Base-by-base conservation (phyloP, 139 green algal genomes). In the Chlorella sp. region DNA sequence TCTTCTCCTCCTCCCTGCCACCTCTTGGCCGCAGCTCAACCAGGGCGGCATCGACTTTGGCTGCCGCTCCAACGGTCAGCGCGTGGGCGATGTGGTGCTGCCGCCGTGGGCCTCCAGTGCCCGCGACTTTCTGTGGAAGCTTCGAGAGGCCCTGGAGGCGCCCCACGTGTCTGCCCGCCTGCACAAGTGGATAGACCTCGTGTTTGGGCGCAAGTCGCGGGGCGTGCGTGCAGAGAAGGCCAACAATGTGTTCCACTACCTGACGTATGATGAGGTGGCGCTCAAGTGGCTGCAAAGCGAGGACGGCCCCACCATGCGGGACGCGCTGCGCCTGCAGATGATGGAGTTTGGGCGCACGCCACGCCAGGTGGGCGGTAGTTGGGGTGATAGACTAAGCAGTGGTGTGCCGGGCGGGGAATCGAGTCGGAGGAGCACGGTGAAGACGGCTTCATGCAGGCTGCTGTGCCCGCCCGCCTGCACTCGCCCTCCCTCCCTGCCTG, bases 191-290 rank as follows among this genome's bases (percentile, higher is more conserved):
- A 93, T 98, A 30, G 94, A 98, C 91, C 93, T 98, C 0, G 92
- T 97, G 53, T 98, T 98, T 92, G 96, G 96, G 85, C 84, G 77
- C 53, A 84, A 89, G 81, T 34, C 60, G 30, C 86, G 81, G 30
- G 95, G 95, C 1, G 30, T 88, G 28, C 87, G 73, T 26, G 95
- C 95, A 16, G 81, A 91, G 48, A 64, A 78, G 34, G 92, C 93
- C 4, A 89, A 97, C 92, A 98, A 98, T 87, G 89, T 97, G 16
- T 98, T 97, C 77, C 94, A 97, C 81, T 94, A 91, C 36, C 90
- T 97, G 28, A 98, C 96, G 1, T 96, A 98, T 88, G 96, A 97
- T 42, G 92, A 92, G n/a, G 87, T 89, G 91, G 89, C 91, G 68
- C 61, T 87, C 73, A 21, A 61, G 34, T 86, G 91, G 19, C 73